These are phyloP conservation scores for Auricularia heimuer DNA, from an alignment of 768 basidiomycete species.

Conservation along the genomic window DNA sequence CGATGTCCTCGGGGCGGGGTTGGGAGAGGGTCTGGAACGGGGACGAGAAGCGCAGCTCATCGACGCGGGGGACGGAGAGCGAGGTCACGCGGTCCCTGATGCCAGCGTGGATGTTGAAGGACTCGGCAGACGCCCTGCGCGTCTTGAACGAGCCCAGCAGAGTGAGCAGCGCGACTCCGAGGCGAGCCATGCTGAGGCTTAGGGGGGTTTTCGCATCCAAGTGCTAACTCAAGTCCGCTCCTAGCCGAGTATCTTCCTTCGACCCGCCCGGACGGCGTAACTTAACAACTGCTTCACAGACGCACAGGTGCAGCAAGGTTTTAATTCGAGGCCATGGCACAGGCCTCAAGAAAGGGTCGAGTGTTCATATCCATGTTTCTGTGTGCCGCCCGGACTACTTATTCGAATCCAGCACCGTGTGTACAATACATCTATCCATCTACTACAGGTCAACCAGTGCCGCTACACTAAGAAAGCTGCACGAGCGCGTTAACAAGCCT, in stretches of 20 bases:
- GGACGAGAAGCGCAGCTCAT: neutral
- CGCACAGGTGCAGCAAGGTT: too few species aligned
- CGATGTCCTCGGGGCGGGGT: conserved; percentile 19
- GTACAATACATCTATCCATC: too few species aligned
- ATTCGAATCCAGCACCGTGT: too few species aligned
- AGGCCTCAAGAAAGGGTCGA: too few species aligned
- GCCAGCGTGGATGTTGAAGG: neutral
- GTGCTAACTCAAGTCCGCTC: neutral
- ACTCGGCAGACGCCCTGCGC: neutral
- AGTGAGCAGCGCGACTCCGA: too few species aligned
- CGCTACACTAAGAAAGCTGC: neutral
- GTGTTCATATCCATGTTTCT: too few species aligned
- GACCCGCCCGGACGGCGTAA: too few species aligned
- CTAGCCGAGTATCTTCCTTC: neutral
- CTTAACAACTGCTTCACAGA: too few species aligned
- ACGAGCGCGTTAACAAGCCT: conserved; percentile 49
- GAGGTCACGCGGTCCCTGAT: neutral
- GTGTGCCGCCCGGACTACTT: too few species aligned
- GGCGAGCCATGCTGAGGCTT: neutral
- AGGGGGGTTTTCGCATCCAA: neutral
- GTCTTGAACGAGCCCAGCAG: too few species aligned
- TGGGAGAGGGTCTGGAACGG: neutral
- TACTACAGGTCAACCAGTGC: too few species aligned
- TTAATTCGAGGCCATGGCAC: too few species aligned
- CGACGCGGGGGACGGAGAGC: neutral